Base-by-base conservation (phyloP, 1,284 basidiomycete genomes). In the Kalmanozyma brasiliensis region DNA sequence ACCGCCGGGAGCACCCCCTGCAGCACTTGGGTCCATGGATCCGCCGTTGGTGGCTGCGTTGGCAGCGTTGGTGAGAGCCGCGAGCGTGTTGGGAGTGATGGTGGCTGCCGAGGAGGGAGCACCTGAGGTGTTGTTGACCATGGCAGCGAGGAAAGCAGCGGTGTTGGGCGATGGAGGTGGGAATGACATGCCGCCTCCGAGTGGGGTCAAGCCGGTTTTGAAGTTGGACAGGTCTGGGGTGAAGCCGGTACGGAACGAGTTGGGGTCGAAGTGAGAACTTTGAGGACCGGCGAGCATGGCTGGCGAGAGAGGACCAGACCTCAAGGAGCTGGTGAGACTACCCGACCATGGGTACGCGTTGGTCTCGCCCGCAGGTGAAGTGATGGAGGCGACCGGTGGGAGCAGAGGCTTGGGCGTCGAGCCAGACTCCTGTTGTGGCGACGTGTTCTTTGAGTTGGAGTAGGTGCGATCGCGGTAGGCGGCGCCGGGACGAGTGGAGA, bases 281-380 rank as follows among this genome's bases (percentile, higher is more conserved):
- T 82, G 88, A 2, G 94, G 94, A 14, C 91, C 94, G 30, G 91
- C 89, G 58, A 97, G 89, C 91, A 97, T 95, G 59, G 94, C 94
- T 34, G 94, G 94, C 8, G 91, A 93, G 35, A 97, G 88, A 1
- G 94, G 94, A 6, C 94, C 94, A 0, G 92, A 87, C 42, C 94
- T 88, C 26, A 97, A 87, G 1, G 92, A 94, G 82, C 90, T 62
- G 23, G 70, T 60, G 32, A 76, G 51, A 22, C 52, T 47, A 10
- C 52, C 52, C 11, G 62, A 55, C 76, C 76, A 78, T 11, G 76
- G 76, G 32, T 76, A 78, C 4, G 48, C 33, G 46, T 51, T 67
- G 24, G 49, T 55, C 19, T 84, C 83, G 75, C 91, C 90, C 14
- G 91, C 89, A 2, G 94, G 93, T 13, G 91, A 93, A 1, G 89